Base-by-base conservation (phyloP, 139 green algal genomes). In the Yamagishiella unicocca region DNA sequence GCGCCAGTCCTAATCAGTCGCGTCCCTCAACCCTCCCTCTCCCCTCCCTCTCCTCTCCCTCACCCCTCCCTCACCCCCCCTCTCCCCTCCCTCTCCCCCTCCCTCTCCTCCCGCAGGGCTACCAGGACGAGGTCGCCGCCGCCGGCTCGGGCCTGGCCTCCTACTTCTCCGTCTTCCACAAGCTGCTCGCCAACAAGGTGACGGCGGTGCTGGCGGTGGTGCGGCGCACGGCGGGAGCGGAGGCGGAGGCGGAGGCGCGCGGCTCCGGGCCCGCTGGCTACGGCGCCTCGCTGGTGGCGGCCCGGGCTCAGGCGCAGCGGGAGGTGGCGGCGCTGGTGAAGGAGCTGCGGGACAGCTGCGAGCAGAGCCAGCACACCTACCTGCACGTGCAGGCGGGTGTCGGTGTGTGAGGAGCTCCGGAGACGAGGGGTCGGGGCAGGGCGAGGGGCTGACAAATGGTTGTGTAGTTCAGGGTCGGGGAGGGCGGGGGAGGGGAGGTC, bases 121-220 rank as follows among this genome's bases (percentile, higher is more conserved):
- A 96, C 77, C 92, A 95, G 58, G 80, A 92, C 46, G 93, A 95
- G 84, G 89, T 94, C 17, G 82, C 91, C 0, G 70, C 64, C 1
- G 90, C 95, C 4, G 96, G 94, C 25, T 88, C 77, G 72, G 90
- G 70, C 66, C 90, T 98, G 37, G 92, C 93, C 4, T 90, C 79
- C 58, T 96, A 97, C 90, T 97, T 97, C 89, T 93, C 90, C 54
- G 94, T 97, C 0, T 97, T 96, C 85, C 94, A 96, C 78, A 87
- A 93, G 46, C 90, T 96, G 29, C 82, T 96, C 79, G 89, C 82
- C 45, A 90, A 87, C 81, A 78, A 79, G 64, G 29, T 87, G 19
- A 29, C n/a, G 62, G 79, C 50, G 42, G 53, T 84, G 43, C 31
- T 78, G 24, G 68, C 46, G 8, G 73, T 50, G n/a, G 33, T 84